A percentile compares a stretch with the other conserved stretches of the same genome.
Conservation (phyloP, 2,329 filamentous ascomycete genomes). For the Penicillium sclerotiorum region DNA sequence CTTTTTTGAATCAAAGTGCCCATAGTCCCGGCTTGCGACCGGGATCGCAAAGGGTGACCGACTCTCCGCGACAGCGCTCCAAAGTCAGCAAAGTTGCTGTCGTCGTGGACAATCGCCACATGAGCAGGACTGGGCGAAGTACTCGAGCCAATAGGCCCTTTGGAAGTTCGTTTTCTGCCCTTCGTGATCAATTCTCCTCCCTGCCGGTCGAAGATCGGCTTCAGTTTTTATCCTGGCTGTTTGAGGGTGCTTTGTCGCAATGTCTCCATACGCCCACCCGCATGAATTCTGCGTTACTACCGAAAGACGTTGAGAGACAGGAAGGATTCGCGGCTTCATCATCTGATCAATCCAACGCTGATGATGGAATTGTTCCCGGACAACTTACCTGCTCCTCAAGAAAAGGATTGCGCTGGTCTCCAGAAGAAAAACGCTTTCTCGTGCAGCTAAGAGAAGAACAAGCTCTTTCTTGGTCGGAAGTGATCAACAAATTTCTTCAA, state of each 20-base stretch:
- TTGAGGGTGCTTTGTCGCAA: slow-evolving; percentile 15
- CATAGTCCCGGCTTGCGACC: slow-evolving; percentile 1
- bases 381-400: slow-evolving; percentile 6
- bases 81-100: slow-evolving; percentile 15
- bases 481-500: slow-evolving; percentile 13
- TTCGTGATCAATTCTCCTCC: slow-evolving; percentile 14
- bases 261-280: slow-evolving; percentile 1
- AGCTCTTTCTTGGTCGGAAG: slow-evolving; percentile 22
- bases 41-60: slow-evolving; percentile 1
- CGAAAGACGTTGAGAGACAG: background rate
- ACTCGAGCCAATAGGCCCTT: slow-evolving; percentile 3
- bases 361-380: slow-evolving; percentile 1
- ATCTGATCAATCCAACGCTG: slow-evolving; percentile 1
- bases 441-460: slow-evolving; percentile 18
- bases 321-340: background rate
- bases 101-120: slow-evolving; percentile 8
- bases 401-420: slow-evolving; percentile 19
- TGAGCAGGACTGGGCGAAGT: background rate
- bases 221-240: slow-evolving; percentile 15
- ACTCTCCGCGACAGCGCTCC: slow-evolving; percentile 2
- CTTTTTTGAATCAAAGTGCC: background rate
- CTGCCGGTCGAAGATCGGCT: slow-evolving; percentile 13
- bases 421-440: slow-evolving; percentile 15
- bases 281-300: background rate
- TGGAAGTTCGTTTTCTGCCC: slow-evolving; percentile 1